Percentiles rank a stretch among this genome's conserved stretches.
These are phyloP conservation scores for Fusarium nurragi DNA, from an alignment of 2,329 filamentous ascomycete genomes.

Conservation along the genomic window DNA sequence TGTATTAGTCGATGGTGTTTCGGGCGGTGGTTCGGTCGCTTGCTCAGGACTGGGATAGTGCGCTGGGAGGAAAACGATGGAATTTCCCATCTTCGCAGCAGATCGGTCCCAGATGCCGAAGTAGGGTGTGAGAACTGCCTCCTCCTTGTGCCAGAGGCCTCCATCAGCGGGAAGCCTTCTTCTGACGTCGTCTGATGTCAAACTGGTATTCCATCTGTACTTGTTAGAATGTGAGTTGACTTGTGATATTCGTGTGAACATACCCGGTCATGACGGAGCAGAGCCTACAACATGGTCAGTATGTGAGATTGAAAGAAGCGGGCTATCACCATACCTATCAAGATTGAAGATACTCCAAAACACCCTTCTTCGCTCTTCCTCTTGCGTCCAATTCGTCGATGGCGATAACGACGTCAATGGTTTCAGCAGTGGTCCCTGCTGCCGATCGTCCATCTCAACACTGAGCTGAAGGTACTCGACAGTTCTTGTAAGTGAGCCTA, in stretches of 20 bases:
- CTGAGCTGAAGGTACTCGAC: constrained; percentile 47
- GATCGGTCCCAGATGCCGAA: constrained; percentile 58
- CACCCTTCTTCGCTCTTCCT: constrained; percentile 47
- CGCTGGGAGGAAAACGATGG: constrained; percentile 51
- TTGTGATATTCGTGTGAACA: fast-evolving
- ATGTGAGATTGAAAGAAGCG: fast-evolving
- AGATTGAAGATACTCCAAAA: constrained; percentile 49
- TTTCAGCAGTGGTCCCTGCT: constrained; percentile 9
- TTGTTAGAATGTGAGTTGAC: neutral
- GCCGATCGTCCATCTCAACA: constrained; percentile 37
- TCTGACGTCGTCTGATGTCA: constrained; percentile 47
- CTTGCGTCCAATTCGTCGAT: constrained; percentile 46
- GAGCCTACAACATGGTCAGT: constrained; percentile 3
- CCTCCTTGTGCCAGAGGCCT: constrained; percentile 52
- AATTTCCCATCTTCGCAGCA: constrained; percentile 51
- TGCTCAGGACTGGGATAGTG: constrained; percentile 44
- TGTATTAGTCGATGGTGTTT: constrained; percentile 2
- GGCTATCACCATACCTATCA: constrained; percentile 36
- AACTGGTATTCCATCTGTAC: constrained; percentile 47
- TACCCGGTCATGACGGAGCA: constrained; percentile 36
- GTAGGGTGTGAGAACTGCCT: constrained; percentile 52
- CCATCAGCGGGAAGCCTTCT: constrained; percentile 51
- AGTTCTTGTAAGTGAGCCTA: constrained; percentile 45
- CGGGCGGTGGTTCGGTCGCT: constrained; percentile 11
- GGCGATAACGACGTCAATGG: constrained; percentile 3